Evolutionary conservation across 2,329 filamentous ascomycete species (phyloP), one percentile per base, ranked within the genome.

Genomic region (Apiospora arundinis): DNA sequence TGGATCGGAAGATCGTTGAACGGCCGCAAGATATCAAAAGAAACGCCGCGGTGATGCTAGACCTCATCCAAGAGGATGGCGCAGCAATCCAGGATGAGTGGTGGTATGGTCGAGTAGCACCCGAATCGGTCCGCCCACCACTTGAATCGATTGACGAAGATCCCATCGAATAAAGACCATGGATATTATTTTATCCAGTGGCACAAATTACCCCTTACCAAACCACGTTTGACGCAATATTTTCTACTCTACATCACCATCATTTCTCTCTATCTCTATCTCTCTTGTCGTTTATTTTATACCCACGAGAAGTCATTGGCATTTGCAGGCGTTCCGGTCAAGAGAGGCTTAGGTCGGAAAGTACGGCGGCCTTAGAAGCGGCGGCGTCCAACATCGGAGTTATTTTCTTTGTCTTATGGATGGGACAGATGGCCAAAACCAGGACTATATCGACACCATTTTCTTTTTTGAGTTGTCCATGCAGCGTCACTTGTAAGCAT

Each of bases 1-100:
- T 92, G 6, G 85, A 91, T 68, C 83, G 89, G 45, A 85, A 84
- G 44, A 88, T 92, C 69, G 90, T 92, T 7, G 83, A 86, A 71
- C 83, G 87, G 28, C 82, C 88, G 0, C 83, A 87, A 72, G 88
- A 91, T 72, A 92, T 92, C 74, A 90, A 90, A 77, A 85, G 90
- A 52, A 91, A 91, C 70, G 87, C 87, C 16, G 85, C 89, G 73
- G 87, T 92, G 32, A 85, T 92, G 81, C 80, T 91, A 70, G 89
- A 91, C 72, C 82, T 92, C n/a, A 91, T 92, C 74, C 85, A 87
- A 67, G 89, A 91, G 72, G 88, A 91, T 70, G 88, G 87, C 23
- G 80, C 86, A 25, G 86, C 86, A 25, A 86, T 89, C 70, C 86
- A 90, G 77, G 90, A 92, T 73, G 87, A 91, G 74, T 92, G 90